Conservation (phyloP, 768 basidiomycete species). For the Lactarius sanguifluus region DNA sequence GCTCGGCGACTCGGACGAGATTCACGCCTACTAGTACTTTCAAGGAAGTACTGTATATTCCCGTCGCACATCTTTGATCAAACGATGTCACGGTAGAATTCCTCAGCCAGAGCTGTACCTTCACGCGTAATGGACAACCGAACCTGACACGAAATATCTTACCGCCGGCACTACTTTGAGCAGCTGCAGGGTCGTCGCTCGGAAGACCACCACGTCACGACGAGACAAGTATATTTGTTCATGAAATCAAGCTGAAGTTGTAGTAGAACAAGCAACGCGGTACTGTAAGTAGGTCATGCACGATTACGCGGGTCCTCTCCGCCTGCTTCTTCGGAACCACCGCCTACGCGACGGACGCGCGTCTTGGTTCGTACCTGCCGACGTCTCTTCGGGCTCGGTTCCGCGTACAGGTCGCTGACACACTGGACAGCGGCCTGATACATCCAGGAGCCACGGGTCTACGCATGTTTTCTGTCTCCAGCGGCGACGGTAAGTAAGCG, state of each 20-base stretch:
- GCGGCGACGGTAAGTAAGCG: conserved; percentile 11
- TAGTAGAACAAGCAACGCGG: neutral
- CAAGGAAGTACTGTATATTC: too few species aligned
- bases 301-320: conserved; percentile 12
- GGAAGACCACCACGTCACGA: neutral
- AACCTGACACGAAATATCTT: too few species aligned
- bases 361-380: conserved; percentile 34
- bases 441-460: conserved; percentile 84
- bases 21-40: too few species aligned
- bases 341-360: conserved; percentile 29
- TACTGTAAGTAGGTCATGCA: neutral
- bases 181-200: neutral
- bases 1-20: neutral
- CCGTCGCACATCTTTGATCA: too few species aligned
- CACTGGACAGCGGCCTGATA: conserved; percentile 84
- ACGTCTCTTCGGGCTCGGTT: conserved; percentile 39
- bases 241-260: neutral
- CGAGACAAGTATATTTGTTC: neutral
- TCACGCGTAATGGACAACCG: too few species aligned
- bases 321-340: conserved; percentile 25
- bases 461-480: conserved; percentile 72
- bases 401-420: conserved; percentile 76
- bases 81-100: too few species aligned
- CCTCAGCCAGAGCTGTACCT: too few species aligned
- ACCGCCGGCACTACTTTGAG: neutral